Conservation (phyloP, 345 rosid genomes). For the Garcia nutans region DNA sequence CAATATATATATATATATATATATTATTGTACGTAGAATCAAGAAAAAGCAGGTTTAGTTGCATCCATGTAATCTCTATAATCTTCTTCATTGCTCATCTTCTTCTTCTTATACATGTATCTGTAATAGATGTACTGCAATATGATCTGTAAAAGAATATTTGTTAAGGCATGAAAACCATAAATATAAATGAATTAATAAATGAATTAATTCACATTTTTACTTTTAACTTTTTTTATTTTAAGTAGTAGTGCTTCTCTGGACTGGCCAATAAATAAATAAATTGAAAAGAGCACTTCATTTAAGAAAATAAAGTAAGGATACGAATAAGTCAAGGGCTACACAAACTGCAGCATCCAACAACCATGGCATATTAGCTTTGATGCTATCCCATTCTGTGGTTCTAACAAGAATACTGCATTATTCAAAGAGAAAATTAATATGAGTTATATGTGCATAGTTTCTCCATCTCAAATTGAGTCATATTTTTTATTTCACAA, state of each 20-base stretch:
- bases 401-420: slow-evolving; percentile 83
- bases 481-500: too few relatives aligned
- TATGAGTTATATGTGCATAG: too few relatives aligned
- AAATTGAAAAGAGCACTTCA: background rate
- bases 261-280: too few relatives aligned
- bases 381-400: slow-evolving; percentile 71
- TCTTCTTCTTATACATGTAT: slow-evolving; percentile 30
- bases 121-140: slow-evolving; percentile 85
- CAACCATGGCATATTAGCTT: slow-evolving; percentile 91
- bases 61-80: slow-evolving; percentile 47
- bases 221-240: too few relatives aligned
- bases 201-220: too few relatives aligned
- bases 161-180: slow-evolving; percentile 32
- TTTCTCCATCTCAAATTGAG: too few relatives aligned
- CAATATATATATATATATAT: background rate
- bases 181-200: too few relatives aligned
- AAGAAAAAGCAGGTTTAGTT: slow-evolving; percentile 32
- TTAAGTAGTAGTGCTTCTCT: too few relatives aligned
- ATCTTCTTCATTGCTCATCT: slow-evolving; percentile 23
- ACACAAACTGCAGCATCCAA: slow-evolving; percentile 89
- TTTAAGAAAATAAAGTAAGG: slow-evolving; percentile 36
- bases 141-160: slow-evolving; percentile 48
- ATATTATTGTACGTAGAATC: background rate
- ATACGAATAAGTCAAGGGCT: slow-evolving; percentile 83
- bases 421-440: too few relatives aligned